Conservation (phyloP, 768 basidiomycete genomes). For the Leccinum disarticulatum region DNA sequence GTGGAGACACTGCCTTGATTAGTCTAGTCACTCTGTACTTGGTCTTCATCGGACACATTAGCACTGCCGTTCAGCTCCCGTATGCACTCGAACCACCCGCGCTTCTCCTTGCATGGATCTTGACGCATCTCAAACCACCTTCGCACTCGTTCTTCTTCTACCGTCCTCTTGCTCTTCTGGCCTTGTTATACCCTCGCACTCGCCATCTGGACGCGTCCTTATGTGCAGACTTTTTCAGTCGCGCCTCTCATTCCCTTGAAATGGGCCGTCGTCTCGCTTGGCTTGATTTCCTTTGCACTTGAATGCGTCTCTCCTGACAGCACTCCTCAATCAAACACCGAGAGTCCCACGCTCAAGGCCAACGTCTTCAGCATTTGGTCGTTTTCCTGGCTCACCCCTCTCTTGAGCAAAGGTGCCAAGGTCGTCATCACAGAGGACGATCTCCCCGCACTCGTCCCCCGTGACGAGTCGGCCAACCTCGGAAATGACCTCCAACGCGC, state of each 20-base stretch:
- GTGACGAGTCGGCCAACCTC: slow-evolving; percentile 70
- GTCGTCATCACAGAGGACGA: slow-evolving; percentile 82
- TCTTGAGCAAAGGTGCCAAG: slow-evolving; percentile 67
- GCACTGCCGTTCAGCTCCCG: slow-evolving; percentile 42
- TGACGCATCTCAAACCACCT: slow-evolving; percentile 70
- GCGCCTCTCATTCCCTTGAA: slow-evolving; percentile 45
- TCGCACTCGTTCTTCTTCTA: slow-evolving; percentile 66
- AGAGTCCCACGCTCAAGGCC: slow-evolving; percentile 72
- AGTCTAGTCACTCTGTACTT: slow-evolving; percentile 46
- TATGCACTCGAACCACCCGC: slow-evolving; percentile 61
- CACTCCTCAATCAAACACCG: slow-evolving; percentile 42
- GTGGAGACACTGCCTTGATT: slow-evolving; percentile 23
- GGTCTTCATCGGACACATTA: slow-evolving; percentile 37
- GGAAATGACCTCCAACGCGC: slow-evolving; percentile 59
- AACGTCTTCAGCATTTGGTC: slow-evolving; percentile 83
- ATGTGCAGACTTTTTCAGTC: slow-evolving; percentile 34
- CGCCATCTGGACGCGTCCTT: slow-evolving; percentile 62
- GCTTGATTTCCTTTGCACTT: slow-evolving; percentile 54
- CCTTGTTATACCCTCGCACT: slow-evolving; percentile 57
- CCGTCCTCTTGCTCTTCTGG: slow-evolving; percentile 80
- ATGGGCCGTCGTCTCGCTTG: slow-evolving; percentile 42
- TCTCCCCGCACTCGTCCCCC: slow-evolving; percentile 67
- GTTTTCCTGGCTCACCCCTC: slow-evolving; percentile 84
- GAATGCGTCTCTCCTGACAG: slow-evolving; percentile 71
- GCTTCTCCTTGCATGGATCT: slow-evolving; percentile 43